A percentile compares a stretch with the other conserved stretches of the same genome.
Evolutionary conservation across 2,329 filamentous ascomycete genomes (phyloP).

Genomic region (Pyricularia sp.): DNA sequence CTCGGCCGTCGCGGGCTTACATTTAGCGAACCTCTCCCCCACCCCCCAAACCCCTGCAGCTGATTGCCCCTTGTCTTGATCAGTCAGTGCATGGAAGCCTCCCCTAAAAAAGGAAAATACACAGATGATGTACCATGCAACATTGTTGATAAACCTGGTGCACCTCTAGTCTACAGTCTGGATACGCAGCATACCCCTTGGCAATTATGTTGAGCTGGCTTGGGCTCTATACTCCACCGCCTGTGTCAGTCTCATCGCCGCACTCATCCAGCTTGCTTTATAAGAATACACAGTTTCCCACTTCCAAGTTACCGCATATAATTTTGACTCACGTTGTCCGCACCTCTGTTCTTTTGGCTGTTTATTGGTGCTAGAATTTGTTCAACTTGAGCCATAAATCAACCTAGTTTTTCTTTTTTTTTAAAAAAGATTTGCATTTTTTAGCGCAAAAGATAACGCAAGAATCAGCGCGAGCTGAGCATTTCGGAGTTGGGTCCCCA

Average conservation of each 20-base stretch:
- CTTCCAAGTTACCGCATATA: neutral
- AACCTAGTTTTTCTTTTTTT: neutral
- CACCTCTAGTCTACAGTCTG: neutral
- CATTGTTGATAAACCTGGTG: neutral
- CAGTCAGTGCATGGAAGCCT: neutral
- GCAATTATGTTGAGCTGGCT: neutral
- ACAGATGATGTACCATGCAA: neutral
- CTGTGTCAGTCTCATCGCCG: neutral
- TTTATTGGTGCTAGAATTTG: neutral
- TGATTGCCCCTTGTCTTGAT: neutral
- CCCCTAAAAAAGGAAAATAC: neutral
- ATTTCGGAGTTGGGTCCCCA: neutral
- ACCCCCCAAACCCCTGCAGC: neutral
- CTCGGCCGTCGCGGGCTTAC: slow-evolving; percentile 6
- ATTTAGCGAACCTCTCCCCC: slow-evolving; percentile 7
- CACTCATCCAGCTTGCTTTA: neutral
- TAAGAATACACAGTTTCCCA: neutral
- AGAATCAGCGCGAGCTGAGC: neutral
- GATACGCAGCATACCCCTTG: neutral
- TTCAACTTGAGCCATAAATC: neutral
- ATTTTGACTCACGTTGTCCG: neutral
- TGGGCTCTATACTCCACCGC: neutral
- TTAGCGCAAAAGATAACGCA: neutral
- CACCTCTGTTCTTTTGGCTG: neutral
- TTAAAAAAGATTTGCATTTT: neutral